Conservation (phyloP, 148 eudicot species). For the Silene uniflora region DNA sequence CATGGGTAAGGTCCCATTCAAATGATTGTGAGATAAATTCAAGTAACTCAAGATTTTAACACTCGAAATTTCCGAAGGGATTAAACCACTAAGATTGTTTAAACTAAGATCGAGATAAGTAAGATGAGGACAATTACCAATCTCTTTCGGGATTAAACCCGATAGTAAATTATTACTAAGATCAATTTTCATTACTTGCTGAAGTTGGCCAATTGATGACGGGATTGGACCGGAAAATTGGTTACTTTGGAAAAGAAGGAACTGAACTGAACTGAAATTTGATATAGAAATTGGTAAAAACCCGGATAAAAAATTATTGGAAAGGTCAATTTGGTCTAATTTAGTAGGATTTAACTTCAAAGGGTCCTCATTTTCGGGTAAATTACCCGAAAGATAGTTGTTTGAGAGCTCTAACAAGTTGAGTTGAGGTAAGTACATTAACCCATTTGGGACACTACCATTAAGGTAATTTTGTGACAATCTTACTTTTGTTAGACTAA, state of each 20-base stretch:
- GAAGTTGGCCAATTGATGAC: conserved; percentile 59
- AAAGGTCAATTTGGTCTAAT: conserved; percentile 63
- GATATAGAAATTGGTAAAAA: conserved; percentile 61
- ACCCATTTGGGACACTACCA: conserved; percentile 81
- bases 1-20: conserved; percentile 57
- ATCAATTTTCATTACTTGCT: conserved; percentile 55
- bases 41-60: conserved; percentile 62
- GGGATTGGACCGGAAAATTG: conserved; percentile 73
- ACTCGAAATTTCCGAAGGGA: conserved; percentile 63
- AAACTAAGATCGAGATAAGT: conserved; percentile 83
- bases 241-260: conserved; percentile 57
- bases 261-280: conserved; percentile 65
- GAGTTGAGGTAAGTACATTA: conserved; percentile 75
- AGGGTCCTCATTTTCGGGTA: conserved; percentile 47
- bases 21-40: conserved; percentile 72
- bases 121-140: conserved; percentile 61
- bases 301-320: conserved; percentile 70
- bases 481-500: conserved; percentile 68
- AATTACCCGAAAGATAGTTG: conserved; percentile 61
- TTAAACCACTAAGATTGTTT: conserved; percentile 71
- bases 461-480: conserved; percentile 80
- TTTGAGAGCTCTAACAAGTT: conserved; percentile 72
- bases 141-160: conserved; percentile 60
- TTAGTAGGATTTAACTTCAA: conserved; percentile 30
- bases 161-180: conserved; percentile 53